phyloP scores from a whole-genome alignment of 345 rosid genomes.

The Eucalyptus sp. region DNA sequence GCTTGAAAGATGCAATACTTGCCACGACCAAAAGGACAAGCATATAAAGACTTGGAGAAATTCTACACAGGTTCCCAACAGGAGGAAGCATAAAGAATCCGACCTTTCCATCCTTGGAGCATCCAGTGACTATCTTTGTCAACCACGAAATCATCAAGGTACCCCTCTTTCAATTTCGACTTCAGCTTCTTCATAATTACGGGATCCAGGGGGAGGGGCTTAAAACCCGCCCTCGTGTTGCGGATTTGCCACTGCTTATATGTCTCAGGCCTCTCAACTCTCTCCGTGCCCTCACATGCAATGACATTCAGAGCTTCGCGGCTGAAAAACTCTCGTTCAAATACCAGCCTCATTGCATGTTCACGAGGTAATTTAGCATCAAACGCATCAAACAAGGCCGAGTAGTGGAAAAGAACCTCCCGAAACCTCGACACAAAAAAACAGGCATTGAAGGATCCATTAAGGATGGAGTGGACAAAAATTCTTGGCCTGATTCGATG shows the following conservation, averaged over 20 bases:
- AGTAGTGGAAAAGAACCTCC: conserved; percentile 32
- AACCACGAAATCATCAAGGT: conserved; percentile 25
- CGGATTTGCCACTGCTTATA: conserved; percentile 35
- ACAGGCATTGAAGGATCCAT: conserved; percentile 27
- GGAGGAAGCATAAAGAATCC: conserved; percentile 23
- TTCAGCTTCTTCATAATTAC: conserved; percentile 9
- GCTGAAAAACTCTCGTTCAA: conserved; percentile 16
- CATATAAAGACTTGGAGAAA: background rate
- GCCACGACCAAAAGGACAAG: background rate
- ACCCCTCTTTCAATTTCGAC: conserved; percentile 6
- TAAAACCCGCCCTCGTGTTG: conserved; percentile 26
- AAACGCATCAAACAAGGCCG: conserved; percentile 19
- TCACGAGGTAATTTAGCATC: conserved; percentile 21
- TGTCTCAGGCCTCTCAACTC: conserved; percentile 35
- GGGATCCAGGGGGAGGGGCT: conserved; percentile 17
- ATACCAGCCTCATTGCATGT: conserved; percentile 8
- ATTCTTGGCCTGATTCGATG: conserved; percentile 18
- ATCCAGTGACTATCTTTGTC: conserved; percentile 25
- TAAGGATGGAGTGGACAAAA: conserved; percentile 7
- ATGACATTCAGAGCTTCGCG: conserved; percentile 23
- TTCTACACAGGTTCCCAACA: conserved; percentile 19
- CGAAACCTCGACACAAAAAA: conserved; percentile 29
- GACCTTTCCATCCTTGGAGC: conserved; percentile 43
- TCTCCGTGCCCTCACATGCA: conserved; percentile 26
- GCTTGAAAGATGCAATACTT: background rate